Base-by-base conservation (phyloP, 208 protist species). In the Leptomonas pyrrhocoris region DNA sequence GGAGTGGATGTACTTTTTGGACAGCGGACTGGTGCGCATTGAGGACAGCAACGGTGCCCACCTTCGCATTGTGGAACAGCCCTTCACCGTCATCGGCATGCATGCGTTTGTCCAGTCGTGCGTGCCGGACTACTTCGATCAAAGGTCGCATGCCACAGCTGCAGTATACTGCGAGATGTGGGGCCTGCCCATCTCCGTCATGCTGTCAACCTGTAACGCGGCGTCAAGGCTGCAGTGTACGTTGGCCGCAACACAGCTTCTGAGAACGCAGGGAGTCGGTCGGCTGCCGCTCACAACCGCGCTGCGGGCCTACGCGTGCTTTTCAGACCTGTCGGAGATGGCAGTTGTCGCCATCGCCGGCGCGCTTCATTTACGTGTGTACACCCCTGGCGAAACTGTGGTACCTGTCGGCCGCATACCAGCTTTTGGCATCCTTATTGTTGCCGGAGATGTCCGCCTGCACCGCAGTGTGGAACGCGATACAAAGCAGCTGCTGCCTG, bases 1-100 rank as follows among this genome's bases (percentile, higher is more conserved):
- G 18, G 79, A 91, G 36, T 75, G 40, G 16, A 54, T 95, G 11
- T 89, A 75, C 62, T 87, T 95, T 55, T 71, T 95, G 31, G 43
- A 61, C 11, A 67, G 68, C n/a, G 90, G 90, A 12, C 68, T 54
- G 27, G 77, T 93, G 15, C 50, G 62, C 18, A 62, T 80, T 0
- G 73, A 70, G 23, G 71, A 77, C 49, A 48, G 43, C 63, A 66
- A 23, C 21, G 40, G 30, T 6, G 21, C 34, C 46, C 18, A 23
- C 21, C 15, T 63, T 6, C 61, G 19, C 30, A n/a, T 61, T 2
- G 30, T 36, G 9, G 23, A 53, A 12, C 48, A 30, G 31, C 36
- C 46, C 12, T 28, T n/a, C 23, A 62, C 71, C 3, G 46, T 61
- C 6, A 42, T 95, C 42, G 90, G 85, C 13, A 54, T 92, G 43